phyloP scores from a whole-genome alignment of 2,329 filamentous ascomycete genomes.

The Cyanodermella asteris region DNA sequence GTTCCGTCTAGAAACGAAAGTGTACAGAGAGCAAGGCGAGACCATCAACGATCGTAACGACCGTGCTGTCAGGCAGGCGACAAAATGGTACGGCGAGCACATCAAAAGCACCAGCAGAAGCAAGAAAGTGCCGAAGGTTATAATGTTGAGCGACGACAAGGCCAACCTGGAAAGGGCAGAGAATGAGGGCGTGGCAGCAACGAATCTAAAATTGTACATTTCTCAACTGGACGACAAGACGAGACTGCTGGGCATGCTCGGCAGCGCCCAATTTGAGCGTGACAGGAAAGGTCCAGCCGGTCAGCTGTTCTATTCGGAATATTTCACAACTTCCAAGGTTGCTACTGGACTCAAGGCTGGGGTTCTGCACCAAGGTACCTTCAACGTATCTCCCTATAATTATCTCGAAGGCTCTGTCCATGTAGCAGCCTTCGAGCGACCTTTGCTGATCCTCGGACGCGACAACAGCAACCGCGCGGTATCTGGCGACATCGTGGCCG shows the following conservation, averaged over 20 bases:
- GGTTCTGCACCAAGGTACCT: slow-evolving; percentile 78
- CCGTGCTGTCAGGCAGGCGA: slow-evolving; percentile 64
- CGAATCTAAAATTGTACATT: slow-evolving; percentile 59
- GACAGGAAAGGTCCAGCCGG: slow-evolving; percentile 39
- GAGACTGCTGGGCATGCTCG: slow-evolving; percentile 78
- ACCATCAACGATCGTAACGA: slow-evolving; percentile 95
- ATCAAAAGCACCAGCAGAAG: slow-evolving; percentile 30
- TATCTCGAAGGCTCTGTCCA: slow-evolving; percentile 87
- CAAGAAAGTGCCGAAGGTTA: slow-evolving; percentile 47
- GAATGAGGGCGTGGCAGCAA: slow-evolving; percentile 47
- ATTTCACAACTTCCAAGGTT: slow-evolving; percentile 74
- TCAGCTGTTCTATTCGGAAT: slow-evolving; percentile 68
- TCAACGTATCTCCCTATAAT: slow-evolving; percentile 94
- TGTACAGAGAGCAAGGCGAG: slow-evolving; percentile 52
- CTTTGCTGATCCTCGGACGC: slow-evolving; percentile 67
- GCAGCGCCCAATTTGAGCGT: slow-evolving; percentile 46
- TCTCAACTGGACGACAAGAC: slow-evolving; percentile 62
- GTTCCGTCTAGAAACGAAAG: slow-evolving; percentile 79
- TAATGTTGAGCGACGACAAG: slow-evolving; percentile 86
- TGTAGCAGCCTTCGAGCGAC: slow-evolving; percentile 73
- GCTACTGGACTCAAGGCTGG: slow-evolving; percentile 82
- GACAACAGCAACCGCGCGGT: slow-evolving; percentile 93
- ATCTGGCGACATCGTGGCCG: slow-evolving; percentile 77
- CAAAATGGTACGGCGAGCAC: slow-evolving; percentile 78
- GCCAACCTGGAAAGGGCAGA: slow-evolving; percentile 70